Base-by-base conservation (phyloP, 2,329 filamentous ascomycete species). In the Diaporthe sp. region DNA sequence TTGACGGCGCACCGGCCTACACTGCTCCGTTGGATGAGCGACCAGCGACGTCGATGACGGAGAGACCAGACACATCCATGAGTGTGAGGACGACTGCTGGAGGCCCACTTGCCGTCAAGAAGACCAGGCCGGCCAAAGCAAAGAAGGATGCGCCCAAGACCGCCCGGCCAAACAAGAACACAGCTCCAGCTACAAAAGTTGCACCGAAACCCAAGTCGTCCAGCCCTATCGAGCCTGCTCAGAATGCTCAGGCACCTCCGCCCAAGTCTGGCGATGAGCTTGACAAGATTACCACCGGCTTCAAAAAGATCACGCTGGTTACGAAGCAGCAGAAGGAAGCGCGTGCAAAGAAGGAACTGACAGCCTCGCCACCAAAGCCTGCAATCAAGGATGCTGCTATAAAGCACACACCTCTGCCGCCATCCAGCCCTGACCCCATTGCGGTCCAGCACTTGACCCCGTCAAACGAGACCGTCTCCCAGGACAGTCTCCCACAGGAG, bases 251-350 rank as follows among this genome's bases (percentile, higher is more conserved):
- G 31, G 28, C n/a, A 31, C 22, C 75, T 17, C 44, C 77, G 13
- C 59, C 75, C 7, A 77, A 77, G 19, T 67, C 80, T 10, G 79
- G 78, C 3, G 83, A 86, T 65, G 88, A 88, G 67, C 80, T 93
- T 49, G 89, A 92, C 72, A 87, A 84, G 68, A 85, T 93, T 76
- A 89, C 90, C 0, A 86, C 85, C 49, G 88, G 89, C 1, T 89
- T 92, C 87, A 92, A 89, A 81, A 91, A 89, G 81, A 90, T 93
- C 75, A 92, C 89, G 80, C 81, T 92, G 34, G 85, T 92, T 53
- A 91, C 90, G 2, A 87, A 91, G 76, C 86, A 90, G 53, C 89
- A 92, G 79, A 88, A 87, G 78, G 90, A 91, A 68, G 89, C 88
- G 2, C 87, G 85, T 37, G 87, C 87, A 34, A 75, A 79, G 53